Evolutionary conservation across 768 basidiomycete genomes (phyloP).

Genomic region (Suillus plorans): DNA sequence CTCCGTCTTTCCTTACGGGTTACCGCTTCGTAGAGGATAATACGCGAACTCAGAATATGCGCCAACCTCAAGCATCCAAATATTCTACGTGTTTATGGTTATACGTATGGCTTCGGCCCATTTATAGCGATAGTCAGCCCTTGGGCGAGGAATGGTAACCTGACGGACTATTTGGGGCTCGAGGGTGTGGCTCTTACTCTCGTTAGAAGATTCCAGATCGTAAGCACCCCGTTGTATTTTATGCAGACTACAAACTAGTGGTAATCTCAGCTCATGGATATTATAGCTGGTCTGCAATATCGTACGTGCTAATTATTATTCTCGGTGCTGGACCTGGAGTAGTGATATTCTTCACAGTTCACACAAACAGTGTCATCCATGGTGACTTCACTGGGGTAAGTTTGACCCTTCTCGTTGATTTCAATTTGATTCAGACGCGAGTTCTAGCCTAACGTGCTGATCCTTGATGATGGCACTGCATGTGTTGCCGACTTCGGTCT

Average conservation of each 20-base stretch:
- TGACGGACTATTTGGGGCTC: slow-evolving; percentile 22
- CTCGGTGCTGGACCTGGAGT: background rate
- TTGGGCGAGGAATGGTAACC: slow-evolving; percentile 31
- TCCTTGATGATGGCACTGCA: slow-evolving; percentile 30
- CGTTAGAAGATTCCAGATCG: slow-evolving; percentile 12
- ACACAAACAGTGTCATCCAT: background rate
- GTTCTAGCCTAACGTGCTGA: slow-evolving; percentile 34
- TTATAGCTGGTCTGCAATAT: background rate
- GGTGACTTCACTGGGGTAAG: slow-evolving; percentile 14
- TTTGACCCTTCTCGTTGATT: background rate
- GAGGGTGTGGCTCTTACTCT: slow-evolving; percentile 10
- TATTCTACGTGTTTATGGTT: slow-evolving; percentile 29
- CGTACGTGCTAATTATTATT: background rate
- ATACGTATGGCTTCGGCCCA: slow-evolving; percentile 29
- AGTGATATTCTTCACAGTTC: background rate
- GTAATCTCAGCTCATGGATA: background rate
- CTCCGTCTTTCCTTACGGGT: background rate
- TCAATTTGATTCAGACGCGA: background rate
- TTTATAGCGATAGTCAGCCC: slow-evolving; percentile 34
- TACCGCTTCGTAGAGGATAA: slow-evolving; percentile 18
- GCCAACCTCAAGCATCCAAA: slow-evolving; percentile 25
- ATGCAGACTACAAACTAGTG: background rate
- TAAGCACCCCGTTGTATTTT: slow-evolving; percentile 8
- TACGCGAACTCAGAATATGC: slow-evolving; percentile 24
- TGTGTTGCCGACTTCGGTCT: slow-evolving; percentile 40